Base-by-base conservation (phyloP, 305 asterid species). In the Fraxinus platypoda region DNA sequence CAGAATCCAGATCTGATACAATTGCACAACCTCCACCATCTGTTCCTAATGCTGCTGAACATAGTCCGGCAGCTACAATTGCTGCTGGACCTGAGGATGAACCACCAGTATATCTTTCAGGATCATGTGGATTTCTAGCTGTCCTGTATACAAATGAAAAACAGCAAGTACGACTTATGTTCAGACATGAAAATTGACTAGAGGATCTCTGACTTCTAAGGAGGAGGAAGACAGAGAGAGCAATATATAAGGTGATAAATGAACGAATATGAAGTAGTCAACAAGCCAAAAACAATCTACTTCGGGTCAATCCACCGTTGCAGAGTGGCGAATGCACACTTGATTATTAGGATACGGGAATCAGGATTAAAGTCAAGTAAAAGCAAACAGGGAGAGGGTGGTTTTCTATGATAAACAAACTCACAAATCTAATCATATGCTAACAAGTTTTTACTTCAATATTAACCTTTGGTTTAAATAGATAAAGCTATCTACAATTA, bases 41-140 rank as follows among this genome's bases (percentile, higher is more conserved):
- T 66, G 98, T 96, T 86, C 98, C 99, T 80, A 96, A 86, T 79
- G 99, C 98, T 54, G 99, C 99, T 28, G 97, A 90, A 88, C 98
- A 94, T 78, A 96, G 83, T 83, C 99, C 99, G 81, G 97, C 87
- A 83, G 99, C 97, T 87, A 96, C 98, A 86, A 96, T 91, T 82
- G 99, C 99, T 19, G 98, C 97, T 6, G 99, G 97, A 49, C 98
- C 99, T 35, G 99, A 96, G 78, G 99, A 96, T 86, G 99, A 96
- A 66, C 99, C 99, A 52, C 99, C 99, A 1, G 99, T 93, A 87
- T 96, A 96, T 88, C 98, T 91, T 84, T 92, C 93, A 35, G 93
- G 98, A 87, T 85, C 97, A 90, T 96, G 98, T 46, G 99, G 99
- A 85, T 96, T 96, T 91, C 99, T 92, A 80, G 98, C 81, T 21